These are phyloP conservation scores for Fusarium irregulare DNA, from an alignment of 2,329 filamentous ascomycete species.

Conservation along the genomic window DNA sequence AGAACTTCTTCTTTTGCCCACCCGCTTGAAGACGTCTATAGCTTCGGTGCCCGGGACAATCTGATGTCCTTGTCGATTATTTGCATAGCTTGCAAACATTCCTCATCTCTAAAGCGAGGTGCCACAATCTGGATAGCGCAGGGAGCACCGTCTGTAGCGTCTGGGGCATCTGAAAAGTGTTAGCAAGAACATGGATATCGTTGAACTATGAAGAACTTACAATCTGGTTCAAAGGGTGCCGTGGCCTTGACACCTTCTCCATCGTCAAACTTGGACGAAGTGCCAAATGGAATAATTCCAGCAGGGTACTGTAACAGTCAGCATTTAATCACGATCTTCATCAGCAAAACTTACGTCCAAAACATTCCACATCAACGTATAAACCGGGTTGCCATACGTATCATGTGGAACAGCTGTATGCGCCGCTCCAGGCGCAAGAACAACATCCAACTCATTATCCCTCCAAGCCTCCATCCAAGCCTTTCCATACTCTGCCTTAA, in stretches of 20 bases:
- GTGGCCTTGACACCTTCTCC: conserved; percentile 13
- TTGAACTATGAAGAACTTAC: neutral
- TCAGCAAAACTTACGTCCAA: conserved; percentile 20
- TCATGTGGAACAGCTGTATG: conserved; percentile 38
- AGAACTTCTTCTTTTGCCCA: no score
- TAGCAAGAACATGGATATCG: no score
- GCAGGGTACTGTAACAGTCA: conserved; percentile 34
- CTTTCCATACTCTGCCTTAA: conserved; percentile 10
- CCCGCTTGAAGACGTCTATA: neutral
- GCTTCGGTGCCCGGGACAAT: neutral
- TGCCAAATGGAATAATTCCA: conserved; percentile 38
- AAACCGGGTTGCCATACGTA: conserved; percentile 36
- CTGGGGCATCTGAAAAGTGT: conserved; percentile 22
- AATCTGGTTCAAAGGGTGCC: conserved; percentile 37
- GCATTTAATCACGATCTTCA: fast-evolving
- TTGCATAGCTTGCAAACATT: conserved; percentile 37
- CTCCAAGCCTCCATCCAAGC: conserved; percentile 32
- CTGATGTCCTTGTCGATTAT: conserved; percentile 30
- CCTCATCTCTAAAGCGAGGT: conserved; percentile 37
- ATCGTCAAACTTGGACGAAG: conserved; percentile 30
- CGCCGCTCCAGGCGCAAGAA: conserved; percentile 31
- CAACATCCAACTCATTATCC: conserved; percentile 33
- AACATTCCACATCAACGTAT: conserved; percentile 44
- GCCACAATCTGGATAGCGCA: conserved; percentile 36
- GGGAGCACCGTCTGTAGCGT: conserved; percentile 30